phyloP scores from a whole-genome alignment of 2,329 filamentous ascomycete genomes.

The Sarocladiaceae sp. region DNA sequence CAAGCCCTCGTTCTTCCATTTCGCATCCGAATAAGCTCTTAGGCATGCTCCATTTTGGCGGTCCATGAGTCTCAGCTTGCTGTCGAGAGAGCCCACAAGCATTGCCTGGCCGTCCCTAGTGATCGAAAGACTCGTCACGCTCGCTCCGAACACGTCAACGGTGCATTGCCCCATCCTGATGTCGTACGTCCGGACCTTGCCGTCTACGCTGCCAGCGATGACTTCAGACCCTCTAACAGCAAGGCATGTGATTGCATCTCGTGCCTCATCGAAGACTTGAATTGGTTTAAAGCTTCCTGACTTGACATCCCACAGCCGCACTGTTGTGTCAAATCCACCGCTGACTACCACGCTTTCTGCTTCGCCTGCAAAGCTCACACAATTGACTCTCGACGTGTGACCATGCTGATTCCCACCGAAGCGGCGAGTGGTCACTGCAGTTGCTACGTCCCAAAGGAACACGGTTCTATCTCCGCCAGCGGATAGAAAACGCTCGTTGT shows the following conservation, averaged over 20 bases:
- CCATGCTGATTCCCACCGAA: slow-evolving; percentile 60
- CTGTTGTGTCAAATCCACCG: slow-evolving; percentile 70
- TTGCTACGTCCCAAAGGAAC: slow-evolving; percentile 91
- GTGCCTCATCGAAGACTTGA: slow-evolving; percentile 69
- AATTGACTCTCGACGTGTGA: slow-evolving; percentile 71
- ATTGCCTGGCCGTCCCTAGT: slow-evolving; percentile 71
- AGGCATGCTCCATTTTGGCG: slow-evolving; percentile 68
- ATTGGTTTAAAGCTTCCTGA: slow-evolving; percentile 56
- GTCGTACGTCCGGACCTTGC: slow-evolving; percentile 77
- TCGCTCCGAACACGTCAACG: slow-evolving; percentile 64
- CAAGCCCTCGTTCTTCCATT: slow-evolving; percentile 62
- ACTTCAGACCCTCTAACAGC: slow-evolving; percentile 53
- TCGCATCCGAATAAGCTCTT: slow-evolving; percentile 60
- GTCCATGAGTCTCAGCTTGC: slow-evolving; percentile 76
- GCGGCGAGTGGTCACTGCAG: slow-evolving; percentile 70
- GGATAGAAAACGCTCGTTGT: slow-evolving; percentile 85
- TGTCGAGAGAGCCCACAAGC: slow-evolving; percentile 73
- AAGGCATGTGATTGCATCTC: slow-evolving; percentile 59
- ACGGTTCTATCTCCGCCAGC: slow-evolving; percentile 85
- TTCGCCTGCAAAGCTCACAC: slow-evolving; percentile 73
- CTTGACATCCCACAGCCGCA: slow-evolving; percentile 71
- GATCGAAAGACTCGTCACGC: slow-evolving; percentile 71
- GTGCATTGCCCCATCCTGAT: slow-evolving; percentile 68
- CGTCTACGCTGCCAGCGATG: slow-evolving; percentile 77
- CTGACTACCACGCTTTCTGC: slow-evolving; percentile 69